Conservation (phyloP, 2,329 filamentous ascomycete species). For the Ilyonectria robusta region DNA sequence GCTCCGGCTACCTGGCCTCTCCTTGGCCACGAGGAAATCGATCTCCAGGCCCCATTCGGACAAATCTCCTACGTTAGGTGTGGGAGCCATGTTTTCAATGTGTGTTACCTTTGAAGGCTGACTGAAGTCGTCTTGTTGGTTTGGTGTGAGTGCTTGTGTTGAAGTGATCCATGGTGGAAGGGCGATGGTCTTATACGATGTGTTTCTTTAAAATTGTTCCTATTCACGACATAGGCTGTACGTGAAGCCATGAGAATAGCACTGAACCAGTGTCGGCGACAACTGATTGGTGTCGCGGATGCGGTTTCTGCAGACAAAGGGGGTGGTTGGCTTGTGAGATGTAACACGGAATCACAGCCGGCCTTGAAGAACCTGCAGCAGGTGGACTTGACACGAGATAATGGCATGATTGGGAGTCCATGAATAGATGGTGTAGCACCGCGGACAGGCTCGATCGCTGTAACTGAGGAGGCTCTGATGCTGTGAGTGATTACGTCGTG, state of each 20-base stretch:
- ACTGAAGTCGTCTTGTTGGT: neutral
- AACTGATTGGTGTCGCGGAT: conserved; percentile 1
- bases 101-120: neutral
- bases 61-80: conserved; percentile 6
- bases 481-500: neutral
- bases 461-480: neutral
- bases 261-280: neutral
- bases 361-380: neutral
- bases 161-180: neutral
- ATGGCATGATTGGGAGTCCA: no score
- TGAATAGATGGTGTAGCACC: neutral
- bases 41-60: conserved; percentile 40
- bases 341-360: conserved; percentile 16
- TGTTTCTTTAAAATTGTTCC: neutral
- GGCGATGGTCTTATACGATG: neutral
- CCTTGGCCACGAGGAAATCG: conserved; percentile 45
- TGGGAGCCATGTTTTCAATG: neutral
- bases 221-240: neutral
- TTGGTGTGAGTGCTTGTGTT: neutral
- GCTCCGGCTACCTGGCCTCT: conserved; percentile 10
- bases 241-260: neutral
- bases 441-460: neutral
- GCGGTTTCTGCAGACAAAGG: conserved; percentile 6
- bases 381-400: neutral
- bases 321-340: conserved; percentile 14